Evolutionary conservation across 176 grass and related monocot species (phyloP).

Genomic region (Zea mays): Zm-B73-REFERENCE-NAM-5.0 NC_050096.1:267880501-267881000

Average conservation of each 20-base stretch:
- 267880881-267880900: no score
- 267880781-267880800: background rate
- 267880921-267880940: no score
- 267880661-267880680: background rate
- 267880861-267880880: no score
- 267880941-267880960: no score
- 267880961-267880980: no score
- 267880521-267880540: background rate
- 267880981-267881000: no score
- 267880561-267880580: background rate
- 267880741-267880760: background rate
- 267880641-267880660: background rate
- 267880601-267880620: constrained; percentile 3
- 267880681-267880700: background rate
- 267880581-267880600: background rate
- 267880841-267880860: no score
- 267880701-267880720: background rate
- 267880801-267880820: no score
- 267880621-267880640: background rate
- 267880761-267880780: background rate
- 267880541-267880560: background rate
- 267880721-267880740: background rate
- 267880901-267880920: no score
- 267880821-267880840: no score
- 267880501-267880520: background rate